Base-by-base conservation (phyloP, 345 rosid genomes). In the Melastoma malabathricum region DNA sequence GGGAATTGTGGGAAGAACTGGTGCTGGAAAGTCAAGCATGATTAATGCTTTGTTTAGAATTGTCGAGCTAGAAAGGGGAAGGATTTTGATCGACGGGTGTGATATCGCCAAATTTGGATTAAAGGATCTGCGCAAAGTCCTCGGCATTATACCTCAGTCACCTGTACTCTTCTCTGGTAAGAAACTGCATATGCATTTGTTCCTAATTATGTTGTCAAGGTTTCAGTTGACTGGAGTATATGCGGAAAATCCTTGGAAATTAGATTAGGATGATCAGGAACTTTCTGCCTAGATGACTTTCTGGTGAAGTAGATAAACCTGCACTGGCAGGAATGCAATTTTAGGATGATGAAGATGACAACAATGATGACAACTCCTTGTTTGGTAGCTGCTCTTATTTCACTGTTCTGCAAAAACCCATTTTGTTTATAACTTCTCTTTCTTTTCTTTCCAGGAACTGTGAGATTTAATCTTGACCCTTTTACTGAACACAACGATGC, bases 1-100 rank as follows among this genome's bases (percentile, higher is more conserved):
- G 15, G 98, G 97, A 43, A 84, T 92, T 58, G 98, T 92, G 54
- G 98, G 98, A 70, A 87, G 98, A 72, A 92, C 98, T 47, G 98
- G 98, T 3, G 98, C 98, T 27, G 98, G 98, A 59, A 92, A 92
- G 67, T 92, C 98, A 54, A 92, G 98, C 70, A 84, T 92, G 81
- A 70, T 92, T 47, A 92, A 92, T 70, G 81, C 98, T 19, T 78
- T 92, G 64, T 92, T 92, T 60, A 76, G 98, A 53, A 87, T 92
- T 54, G 97, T 87, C 49, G 98, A 87, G 61, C 68, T 87, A 51
- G 98, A 92, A 65, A 82, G 77, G 61, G 98, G 98, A 76, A 81
- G 95, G 64, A 79, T 92, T 53, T 73, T 79, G 74, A 73, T 92
- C 61, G 98, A 92, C 79, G 83, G 68, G 47, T 84, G 70, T 61